Evolutionary conservation across 2,329 filamentous ascomycete species (phyloP), one percentile per base, ranked within the genome.

Genomic region (Thyridium curvatum): DNA sequence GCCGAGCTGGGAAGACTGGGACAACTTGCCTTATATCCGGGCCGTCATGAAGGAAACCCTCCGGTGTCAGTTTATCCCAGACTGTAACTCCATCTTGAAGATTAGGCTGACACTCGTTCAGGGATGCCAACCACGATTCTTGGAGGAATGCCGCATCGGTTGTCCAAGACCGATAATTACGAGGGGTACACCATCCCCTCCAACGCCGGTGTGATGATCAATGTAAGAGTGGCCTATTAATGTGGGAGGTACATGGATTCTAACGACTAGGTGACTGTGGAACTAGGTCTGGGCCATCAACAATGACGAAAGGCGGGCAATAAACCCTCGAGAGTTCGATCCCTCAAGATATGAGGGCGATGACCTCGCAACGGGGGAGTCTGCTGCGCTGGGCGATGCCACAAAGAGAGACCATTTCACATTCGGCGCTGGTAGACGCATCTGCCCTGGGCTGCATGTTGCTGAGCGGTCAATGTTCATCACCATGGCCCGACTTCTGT

Each of bases 401-500:
- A 39, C 48, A 12, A 61, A 72, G 48, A 61, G 72, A 12, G 73
- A 77, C 35, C 65, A 71, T 8, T 77, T 73, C 51, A 65, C 62
- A 0, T 80, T 76, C 39, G 75, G 76, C 15, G 69, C 68, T 8
- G 75, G 76, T 2, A 61, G 75, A 6, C 62, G 77, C 17, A 65
- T 79, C 32, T 82, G 77, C 51, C 74, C 70, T 3, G 77, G 77
- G 0, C 71, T 74, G 21, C 70, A 77, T 38, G 59, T 80, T 3
- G 72, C 71, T 0, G 67, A 72, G 40, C 64, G 65, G 6, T 64
- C 59, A 9, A 46, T 76, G 12, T 72, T 69, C 46, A 55, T 75
- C 8, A 62, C 53, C 12, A 65, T 73, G 26, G 59, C 69, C 4
- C 60, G 68, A 4, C 58, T 75, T 16, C 50, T 73, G 21, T 74